These are phyloP conservation scores for Bidens hawaiensis DNA, from an alignment of 140 eudicot species.

Conservation along the genomic window DNA sequence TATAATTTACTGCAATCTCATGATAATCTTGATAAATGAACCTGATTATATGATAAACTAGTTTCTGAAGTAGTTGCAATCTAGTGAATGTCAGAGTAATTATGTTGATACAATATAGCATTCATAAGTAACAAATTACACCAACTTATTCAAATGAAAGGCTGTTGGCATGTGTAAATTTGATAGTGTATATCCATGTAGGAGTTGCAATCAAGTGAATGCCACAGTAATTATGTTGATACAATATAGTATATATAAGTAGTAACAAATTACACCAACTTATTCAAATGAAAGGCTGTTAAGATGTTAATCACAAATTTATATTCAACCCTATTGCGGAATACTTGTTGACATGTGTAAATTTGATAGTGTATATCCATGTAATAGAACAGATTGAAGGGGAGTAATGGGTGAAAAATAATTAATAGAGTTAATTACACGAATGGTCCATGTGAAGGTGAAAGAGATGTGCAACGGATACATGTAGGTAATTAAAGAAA, in stretches of 20 bases:
- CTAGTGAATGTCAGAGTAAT: not conserved
- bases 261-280: too few species aligned
- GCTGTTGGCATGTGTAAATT: not conserved
- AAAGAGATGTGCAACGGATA: too few species aligned
- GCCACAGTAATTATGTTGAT: too few species aligned
- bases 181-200: not conserved
- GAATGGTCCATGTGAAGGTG: not conserved
- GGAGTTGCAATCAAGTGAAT: too few species aligned
- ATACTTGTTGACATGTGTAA: not conserved
- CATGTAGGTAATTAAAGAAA: too few species aligned
- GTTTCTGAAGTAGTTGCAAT: not conserved
- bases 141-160: too few species aligned
- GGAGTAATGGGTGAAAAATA: not conserved
- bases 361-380: not conserved
- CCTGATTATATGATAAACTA: not conserved
- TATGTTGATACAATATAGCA: not conserved
- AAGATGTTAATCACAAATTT: too few species aligned
- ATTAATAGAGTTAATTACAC: not conserved
- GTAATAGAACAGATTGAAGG: not conserved
- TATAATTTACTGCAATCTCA: not conserved
- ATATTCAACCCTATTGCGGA: too few species aligned
- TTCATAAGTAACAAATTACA: not conserved
- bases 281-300: too few species aligned
- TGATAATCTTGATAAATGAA: not conserved
- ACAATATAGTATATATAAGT: too few species aligned